phyloP scores from a whole-genome alignment of 257 asterid species.

The Ehretia macrophylla region DNA sequence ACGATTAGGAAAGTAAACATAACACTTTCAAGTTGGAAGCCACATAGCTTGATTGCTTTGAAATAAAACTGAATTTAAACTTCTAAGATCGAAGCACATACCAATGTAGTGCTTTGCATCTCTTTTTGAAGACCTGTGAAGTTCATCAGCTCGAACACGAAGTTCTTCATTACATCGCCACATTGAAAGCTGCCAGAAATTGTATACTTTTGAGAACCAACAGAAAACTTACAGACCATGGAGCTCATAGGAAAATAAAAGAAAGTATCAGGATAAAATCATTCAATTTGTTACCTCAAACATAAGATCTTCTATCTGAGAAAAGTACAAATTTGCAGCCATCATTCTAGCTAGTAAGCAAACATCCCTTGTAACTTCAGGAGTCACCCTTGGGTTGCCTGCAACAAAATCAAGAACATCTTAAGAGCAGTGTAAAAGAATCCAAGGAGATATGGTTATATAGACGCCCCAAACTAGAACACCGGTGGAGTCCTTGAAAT shows the following conservation, averaged over 20 bases:
- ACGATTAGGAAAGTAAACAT: no score
- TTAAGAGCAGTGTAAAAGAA: constrained; percentile 5
- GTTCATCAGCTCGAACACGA: constrained; percentile 43
- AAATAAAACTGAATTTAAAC: no score
- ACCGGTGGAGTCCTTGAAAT: background rate
- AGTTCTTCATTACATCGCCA: constrained; percentile 67
- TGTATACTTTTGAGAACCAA: background rate
- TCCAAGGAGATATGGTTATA: no score
- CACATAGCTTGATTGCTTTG: no score
- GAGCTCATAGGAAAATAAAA: background rate
- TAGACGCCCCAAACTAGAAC: background rate
- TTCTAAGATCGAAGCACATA: constrained; percentile 2
- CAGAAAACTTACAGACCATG: background rate
- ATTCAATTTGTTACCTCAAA: constrained; percentile 54
- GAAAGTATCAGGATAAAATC: background rate
- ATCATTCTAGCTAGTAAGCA: constrained; percentile 93
- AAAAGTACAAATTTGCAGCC: constrained; percentile 91
- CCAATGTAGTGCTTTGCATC: constrained; percentile 60
- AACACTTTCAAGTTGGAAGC: no score
- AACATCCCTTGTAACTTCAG: constrained; percentile 94
- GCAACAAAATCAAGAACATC: constrained; percentile 10
- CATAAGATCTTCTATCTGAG: constrained; percentile 96
- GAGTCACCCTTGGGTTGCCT: constrained; percentile 97
- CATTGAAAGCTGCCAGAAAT: constrained; percentile 45
- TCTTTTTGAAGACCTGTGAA: constrained; percentile 42